These are phyloP conservation scores for Aspergillus funiculosus DNA, from an alignment of 495 filamentous ascomycete genomes.

Conservation along the genomic window DNA sequence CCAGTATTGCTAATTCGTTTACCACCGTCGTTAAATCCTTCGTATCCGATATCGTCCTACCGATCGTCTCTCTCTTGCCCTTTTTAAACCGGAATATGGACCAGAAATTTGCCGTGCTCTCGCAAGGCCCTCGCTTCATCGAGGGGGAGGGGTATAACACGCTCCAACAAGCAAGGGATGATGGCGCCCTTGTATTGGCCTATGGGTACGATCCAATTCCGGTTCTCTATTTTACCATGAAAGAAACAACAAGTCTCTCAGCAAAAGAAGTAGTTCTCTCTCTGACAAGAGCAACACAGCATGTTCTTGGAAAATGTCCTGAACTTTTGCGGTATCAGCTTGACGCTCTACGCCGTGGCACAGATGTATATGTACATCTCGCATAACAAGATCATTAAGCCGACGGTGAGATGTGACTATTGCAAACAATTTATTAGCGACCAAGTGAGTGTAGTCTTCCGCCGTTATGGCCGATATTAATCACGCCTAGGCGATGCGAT, in stretches of 20 bases:
- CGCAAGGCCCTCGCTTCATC: conserved; percentile 46
- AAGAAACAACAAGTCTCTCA: too few relatives aligned
- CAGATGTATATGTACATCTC: conserved; percentile 56
- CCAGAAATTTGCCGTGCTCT: conserved; percentile 67
- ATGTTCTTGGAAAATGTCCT: conserved; percentile 60
- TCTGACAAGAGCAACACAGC: conserved; percentile 26
- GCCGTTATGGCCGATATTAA: not conserved
- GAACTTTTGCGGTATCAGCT: conserved; percentile 60
- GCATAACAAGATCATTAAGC: conserved; percentile 65
- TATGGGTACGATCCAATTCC: conserved; percentile 52
- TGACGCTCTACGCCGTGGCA: conserved; percentile 62
- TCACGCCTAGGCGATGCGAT: conserved; percentile 49
- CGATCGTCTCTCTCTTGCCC: conserved; percentile 61
- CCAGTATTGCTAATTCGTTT: conserved; percentile 66
- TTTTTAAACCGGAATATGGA: conserved; percentile 67
- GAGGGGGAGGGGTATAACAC: conserved; percentile 58
- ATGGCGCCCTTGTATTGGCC: conserved; percentile 66
- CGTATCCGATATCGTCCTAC: conserved; percentile 64
- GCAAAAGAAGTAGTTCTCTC: not conserved
- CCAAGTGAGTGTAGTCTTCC: conserved; percentile 52
- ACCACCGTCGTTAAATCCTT: conserved; percentile 67
- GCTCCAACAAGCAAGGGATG: conserved; percentile 56
- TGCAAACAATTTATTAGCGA: conserved; percentile 62
- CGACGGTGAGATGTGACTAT: conserved; percentile 62
- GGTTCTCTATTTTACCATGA: not conserved